These are phyloP conservation scores for Fusarium fujikuroi DNA, from an alignment of 2,329 filamentous ascomycete genomes.

Conservation along the genomic window DNA sequence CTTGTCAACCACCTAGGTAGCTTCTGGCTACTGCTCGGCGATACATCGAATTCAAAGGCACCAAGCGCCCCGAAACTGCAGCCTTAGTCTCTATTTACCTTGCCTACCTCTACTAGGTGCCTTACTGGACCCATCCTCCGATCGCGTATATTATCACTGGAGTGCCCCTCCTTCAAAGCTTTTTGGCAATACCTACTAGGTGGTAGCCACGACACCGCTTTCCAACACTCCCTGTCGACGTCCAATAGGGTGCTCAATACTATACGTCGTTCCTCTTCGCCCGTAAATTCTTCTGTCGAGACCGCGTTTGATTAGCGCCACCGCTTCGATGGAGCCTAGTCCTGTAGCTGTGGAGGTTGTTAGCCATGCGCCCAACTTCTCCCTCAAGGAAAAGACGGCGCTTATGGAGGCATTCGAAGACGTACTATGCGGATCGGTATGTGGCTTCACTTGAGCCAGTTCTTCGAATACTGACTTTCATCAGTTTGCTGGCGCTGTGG, in stretches of 20 bases:
- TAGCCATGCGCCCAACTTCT: conserved; percentile 41
- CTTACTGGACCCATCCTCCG: neutral
- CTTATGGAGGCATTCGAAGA: conserved; percentile 81
- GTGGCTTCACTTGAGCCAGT: conserved; percentile 45
- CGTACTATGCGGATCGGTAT: conserved; percentile 85
- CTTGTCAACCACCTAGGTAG: neutral
- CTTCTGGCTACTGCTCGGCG: neutral
- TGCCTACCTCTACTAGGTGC: neutral
- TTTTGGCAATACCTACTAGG: neutral
- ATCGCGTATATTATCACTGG: conserved; percentile 8
- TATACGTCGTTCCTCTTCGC: neutral
- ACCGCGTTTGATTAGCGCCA: neutral
- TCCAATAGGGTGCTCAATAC: neutral
- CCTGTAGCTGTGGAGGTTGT: conserved; percentile 45
- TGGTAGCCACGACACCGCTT: conserved; percentile 9
- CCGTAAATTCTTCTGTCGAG: neutral
- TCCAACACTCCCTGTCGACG: neutral
- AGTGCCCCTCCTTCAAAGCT: conserved; percentile 14
- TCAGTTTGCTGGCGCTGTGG: conserved; percentile 83
- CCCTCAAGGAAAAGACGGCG: conserved; percentile 53
- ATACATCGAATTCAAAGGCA: neutral
- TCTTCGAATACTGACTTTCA: neutral
- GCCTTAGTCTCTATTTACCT: neutral
- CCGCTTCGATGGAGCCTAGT: conserved; percentile 46
- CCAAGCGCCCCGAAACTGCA: neutral